These are phyloP conservation scores for Zymoseptoria pseudotritici DNA, from an alignment of 2,329 filamentous ascomycete species.

Conservation along the genomic window DNA sequence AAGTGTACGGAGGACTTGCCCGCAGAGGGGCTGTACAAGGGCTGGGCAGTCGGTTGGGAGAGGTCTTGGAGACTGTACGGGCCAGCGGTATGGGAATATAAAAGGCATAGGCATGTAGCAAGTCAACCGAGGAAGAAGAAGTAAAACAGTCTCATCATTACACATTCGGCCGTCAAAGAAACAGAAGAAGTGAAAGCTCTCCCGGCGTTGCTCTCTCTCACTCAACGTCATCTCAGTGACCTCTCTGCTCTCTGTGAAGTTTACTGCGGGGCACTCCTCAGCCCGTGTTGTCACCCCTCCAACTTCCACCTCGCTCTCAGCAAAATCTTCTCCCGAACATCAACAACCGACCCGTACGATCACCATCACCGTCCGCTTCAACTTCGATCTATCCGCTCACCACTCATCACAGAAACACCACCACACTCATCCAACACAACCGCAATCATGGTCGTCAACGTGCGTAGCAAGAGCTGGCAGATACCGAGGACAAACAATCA, in stretches of 20 bases:
- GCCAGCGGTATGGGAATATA: slow-evolving; percentile 3
- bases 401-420: slow-evolving; percentile 10
- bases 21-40: neutral
- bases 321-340: slow-evolving; percentile 1
- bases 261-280: neutral
- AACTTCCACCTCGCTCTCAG: neutral
- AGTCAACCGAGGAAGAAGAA: neutral
- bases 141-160: neutral
- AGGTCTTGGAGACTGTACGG: neutral
- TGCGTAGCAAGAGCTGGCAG: slow-evolving; percentile 19
- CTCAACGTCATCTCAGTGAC: neutral
- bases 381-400: slow-evolving; percentile 1
- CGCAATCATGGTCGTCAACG: slow-evolving; percentile 42
- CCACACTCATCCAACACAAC: slow-evolving; percentile 5
- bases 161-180: neutral
- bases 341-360: slow-evolving; percentile 1
- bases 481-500: slow-evolving; percentile 9
- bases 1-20: neutral
- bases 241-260: neutral
- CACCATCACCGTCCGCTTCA: too few species aligned
- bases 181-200: neutral
- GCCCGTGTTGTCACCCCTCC: neutral
- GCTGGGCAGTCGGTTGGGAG: neutral
- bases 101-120: neutral
- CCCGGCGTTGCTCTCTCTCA: neutral